These are phyloP conservation scores for Tremella fuciformis DNA, from an alignment of 768 basidiomycete species.

Conservation along the genomic window DNA sequence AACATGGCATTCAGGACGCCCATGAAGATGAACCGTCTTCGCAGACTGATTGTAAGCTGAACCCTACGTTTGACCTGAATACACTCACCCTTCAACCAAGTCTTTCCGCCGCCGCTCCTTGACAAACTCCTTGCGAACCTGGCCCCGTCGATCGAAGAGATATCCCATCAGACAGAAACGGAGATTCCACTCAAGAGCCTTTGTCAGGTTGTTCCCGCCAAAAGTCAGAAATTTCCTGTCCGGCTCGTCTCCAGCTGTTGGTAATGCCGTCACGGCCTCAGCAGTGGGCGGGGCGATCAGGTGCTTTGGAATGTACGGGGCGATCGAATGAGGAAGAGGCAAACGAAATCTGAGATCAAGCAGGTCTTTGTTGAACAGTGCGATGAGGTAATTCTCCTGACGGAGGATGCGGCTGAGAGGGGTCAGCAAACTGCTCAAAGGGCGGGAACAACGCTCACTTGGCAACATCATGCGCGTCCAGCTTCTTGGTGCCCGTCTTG, in stretches of 20 bases:
- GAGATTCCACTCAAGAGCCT: constrained; percentile 94
- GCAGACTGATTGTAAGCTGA: constrained; percentile 58
- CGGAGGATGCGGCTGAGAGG: constrained; percentile 74
- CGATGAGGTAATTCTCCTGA: constrained; percentile 97
- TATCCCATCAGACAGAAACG: constrained; percentile 93
- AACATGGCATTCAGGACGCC: constrained; percentile 92
- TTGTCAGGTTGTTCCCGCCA: constrained; percentile 71
- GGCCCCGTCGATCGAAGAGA: constrained; percentile 83
- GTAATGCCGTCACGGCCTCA: neutral
- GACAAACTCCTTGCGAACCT: constrained; percentile 85
- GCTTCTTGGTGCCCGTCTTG: constrained; percentile 60
- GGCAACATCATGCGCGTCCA: constrained; percentile 96
- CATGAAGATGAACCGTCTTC: constrained; percentile 90
- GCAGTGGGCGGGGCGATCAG: constrained; percentile 30
- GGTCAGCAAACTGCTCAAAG: constrained; percentile 2
- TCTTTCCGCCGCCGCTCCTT: constrained; percentile 74
- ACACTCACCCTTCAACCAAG: constrained; percentile 75
- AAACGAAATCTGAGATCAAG: constrained; percentile 82
- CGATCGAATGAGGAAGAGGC: constrained; percentile 54
- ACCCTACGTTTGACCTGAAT: neutral
- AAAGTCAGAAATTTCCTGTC: constrained; percentile 58
- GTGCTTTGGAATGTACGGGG: constrained; percentile 24
- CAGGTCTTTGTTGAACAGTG: constrained; percentile 93
- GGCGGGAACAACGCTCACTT: constrained; percentile 56
- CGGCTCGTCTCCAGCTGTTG: constrained; percentile 38